Evolutionary conservation across 2,329 filamentous ascomycete species (phyloP).

Genomic region (Fusarium sp.): DNA sequence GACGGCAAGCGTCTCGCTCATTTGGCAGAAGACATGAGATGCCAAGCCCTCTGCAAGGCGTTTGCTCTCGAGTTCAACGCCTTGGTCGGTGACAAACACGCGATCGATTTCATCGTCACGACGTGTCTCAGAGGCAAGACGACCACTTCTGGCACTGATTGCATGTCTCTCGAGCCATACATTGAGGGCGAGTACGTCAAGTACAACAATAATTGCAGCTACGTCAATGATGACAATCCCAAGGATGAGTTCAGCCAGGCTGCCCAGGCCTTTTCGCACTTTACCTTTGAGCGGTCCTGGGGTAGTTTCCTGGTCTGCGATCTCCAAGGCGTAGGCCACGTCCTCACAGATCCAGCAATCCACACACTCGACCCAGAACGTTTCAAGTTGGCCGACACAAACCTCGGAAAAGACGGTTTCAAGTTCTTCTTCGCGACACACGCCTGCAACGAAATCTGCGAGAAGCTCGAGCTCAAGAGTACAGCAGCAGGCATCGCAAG

Average conservation of each 20-base stretch:
- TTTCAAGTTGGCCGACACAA: conserved; percentile 50
- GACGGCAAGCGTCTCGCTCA: conserved; percentile 43
- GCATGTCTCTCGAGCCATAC: conserved; percentile 53
- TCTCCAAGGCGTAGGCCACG: conserved; percentile 52
- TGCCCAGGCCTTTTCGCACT: conserved; percentile 57
- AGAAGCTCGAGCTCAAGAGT: conserved; percentile 46
- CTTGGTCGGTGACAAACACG: conserved; percentile 38
- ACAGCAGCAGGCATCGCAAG: conserved; percentile 34
- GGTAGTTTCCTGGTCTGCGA: conserved; percentile 53
- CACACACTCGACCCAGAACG: conserved; percentile 50
- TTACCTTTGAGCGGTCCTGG: conserved; percentile 55
- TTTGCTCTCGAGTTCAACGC: conserved; percentile 57
- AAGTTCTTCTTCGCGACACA: conserved; percentile 55
- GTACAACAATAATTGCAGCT: conserved; percentile 53
- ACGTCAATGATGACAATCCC: conserved; percentile 45
- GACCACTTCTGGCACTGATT: conserved; percentile 10
- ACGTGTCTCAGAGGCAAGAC: conserved; percentile 46
- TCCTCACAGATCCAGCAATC: conserved; percentile 54
- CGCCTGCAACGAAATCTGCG: conserved; percentile 50
- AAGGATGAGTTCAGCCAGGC: conserved; percentile 42
- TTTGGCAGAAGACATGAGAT: conserved; percentile 54
- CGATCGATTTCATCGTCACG: conserved; percentile 49
- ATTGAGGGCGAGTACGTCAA: conserved; percentile 53
- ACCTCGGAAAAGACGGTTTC: conserved; percentile 51
- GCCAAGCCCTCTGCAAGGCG: conserved; percentile 54